Percentiles rank a stretch among this genome's conserved stretches.
Conservation (phyloP, 106 monocot genomes). For the Dendrobium officinale region DNA sequence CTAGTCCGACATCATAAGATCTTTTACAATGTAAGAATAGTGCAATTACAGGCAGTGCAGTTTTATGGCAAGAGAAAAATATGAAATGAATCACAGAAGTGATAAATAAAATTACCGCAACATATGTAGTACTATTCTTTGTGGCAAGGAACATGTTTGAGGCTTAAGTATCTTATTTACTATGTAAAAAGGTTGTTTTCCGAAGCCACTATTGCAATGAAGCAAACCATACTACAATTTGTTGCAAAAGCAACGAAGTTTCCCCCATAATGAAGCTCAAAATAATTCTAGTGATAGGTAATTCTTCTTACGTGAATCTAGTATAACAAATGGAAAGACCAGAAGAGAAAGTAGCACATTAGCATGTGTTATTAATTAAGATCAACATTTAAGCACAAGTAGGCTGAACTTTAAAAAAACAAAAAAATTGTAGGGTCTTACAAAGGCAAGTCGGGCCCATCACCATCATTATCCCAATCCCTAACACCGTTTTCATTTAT, state of each 20-base stretch:
- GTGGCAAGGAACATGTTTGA: too few species aligned
- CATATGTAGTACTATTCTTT: too few species aligned
- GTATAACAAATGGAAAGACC: background rate
- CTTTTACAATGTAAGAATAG: too few species aligned
- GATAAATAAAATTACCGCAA: too few species aligned
- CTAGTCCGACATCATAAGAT: too few species aligned
- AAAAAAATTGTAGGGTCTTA: conserved; percentile 26
- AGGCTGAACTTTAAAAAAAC: background rate
- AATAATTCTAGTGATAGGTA: background rate
- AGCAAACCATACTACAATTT: background rate
- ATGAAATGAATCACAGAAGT: too few species aligned
- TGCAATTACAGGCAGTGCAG: too few species aligned
- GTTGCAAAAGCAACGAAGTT: background rate
- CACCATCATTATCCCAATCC: conserved; percentile 56
- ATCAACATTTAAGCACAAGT: background rate
- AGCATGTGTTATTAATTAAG: background rate
- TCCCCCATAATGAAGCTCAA: background rate
- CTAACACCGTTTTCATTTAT: conserved; percentile 57
- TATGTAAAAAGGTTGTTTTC: background rate
- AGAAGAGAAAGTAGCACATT: conserved; percentile 1
- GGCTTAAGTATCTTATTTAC: background rate
- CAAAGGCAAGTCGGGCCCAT: conserved; percentile 72
- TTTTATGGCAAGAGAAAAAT: too few species aligned
- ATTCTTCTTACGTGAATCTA: background rate
- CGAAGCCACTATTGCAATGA: background rate